Base-by-base conservation (phyloP, 129 eudicot species). In the Lactuca sativa region DNA sequence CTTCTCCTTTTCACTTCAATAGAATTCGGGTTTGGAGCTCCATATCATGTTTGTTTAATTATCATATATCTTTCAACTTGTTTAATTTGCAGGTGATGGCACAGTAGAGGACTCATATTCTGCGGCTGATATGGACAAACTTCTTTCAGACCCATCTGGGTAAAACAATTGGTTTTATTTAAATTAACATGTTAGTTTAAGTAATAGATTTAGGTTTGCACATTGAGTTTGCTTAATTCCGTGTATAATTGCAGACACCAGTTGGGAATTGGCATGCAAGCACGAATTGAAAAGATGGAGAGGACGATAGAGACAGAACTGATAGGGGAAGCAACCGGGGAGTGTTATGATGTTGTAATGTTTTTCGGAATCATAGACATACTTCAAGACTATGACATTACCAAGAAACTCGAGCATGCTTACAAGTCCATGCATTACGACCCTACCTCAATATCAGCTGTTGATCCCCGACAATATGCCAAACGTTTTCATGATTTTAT, bases 401-500 rank as follows among this genome's bases (percentile, higher is more conserved):
- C 95, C 64, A 93, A 93, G 74, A 93, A 93, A 77, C 97, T 93
- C 41, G 97, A 90, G 78, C 99, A 93, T 37, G 99, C 99, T n/a
- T 93, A 93, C 73, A 90, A 93, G 84, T 88, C 99, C 48, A 85
- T 90, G 70, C 99, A 93, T 54, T 90, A 87, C 48, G 99, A 93
- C 38, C 87, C 99, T 6, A 90, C 90, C 36, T 83, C 87, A 0
- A 93, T 93, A 32, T 93, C 99, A 30, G 97, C 99, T 2, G 99
- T 93, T 12, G 97, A 90, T 82, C 99, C 99, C 4, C 85, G 82
- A 68, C 97, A 83, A 64, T 93, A 93, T 67, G 83, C 99, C 10
- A 90, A 75, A 71, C 90, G 99, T 37, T 93, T 93, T 72, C 95
- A 96, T 8, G 99, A 93, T 62, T 93, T 87, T 60, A 78, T 90